phyloP scores from a whole-genome alignment of 108 stramenopile genomes.

The Nitzschia sp. region DNA sequence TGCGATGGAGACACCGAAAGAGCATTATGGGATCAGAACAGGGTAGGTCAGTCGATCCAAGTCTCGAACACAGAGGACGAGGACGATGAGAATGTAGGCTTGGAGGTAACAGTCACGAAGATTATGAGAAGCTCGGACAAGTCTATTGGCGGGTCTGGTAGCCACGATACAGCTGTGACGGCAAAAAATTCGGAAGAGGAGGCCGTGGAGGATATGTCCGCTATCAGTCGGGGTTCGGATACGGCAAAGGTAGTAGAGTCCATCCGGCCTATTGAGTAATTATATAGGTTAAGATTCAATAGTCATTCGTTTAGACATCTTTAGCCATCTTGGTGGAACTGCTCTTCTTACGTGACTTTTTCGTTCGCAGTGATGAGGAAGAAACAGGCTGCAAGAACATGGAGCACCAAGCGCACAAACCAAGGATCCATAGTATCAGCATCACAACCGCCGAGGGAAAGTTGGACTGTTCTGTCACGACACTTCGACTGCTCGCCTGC shows the following conservation, averaged over 20 bases:
- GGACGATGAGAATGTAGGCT: not conserved
- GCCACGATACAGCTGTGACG: not conserved
- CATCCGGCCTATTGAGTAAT: slow-evolving; percentile 6
- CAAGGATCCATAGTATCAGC: slow-evolving; percentile 62
- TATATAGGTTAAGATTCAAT: not conserved
- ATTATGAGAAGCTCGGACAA: not conserved
- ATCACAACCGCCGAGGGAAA: slow-evolving; percentile 32
- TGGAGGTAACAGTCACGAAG: slow-evolving; percentile 3
- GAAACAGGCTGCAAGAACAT: not conserved
- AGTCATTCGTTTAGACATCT: slow-evolving; percentile 7
- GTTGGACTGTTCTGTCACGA: slow-evolving; percentile 12
- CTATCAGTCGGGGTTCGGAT: slow-evolving; percentile 1
- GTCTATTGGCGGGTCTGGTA: not conserved
- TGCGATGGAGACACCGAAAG: no score
- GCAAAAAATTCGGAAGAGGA: slow-evolving; percentile 10
- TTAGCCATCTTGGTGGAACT: slow-evolving; percentile 9
- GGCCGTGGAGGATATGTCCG: slow-evolving; percentile 9
- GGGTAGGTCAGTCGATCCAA: not conserved
- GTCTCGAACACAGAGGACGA: not conserved
- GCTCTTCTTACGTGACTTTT: not conserved
- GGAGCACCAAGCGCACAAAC: slow-evolving; percentile 61
- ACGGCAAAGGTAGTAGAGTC: not conserved
- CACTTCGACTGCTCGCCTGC: not conserved
- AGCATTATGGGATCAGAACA: no score
- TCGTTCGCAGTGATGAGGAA: not conserved